Evolutionary conservation across 371 early-diverging fungal species (phyloP), one percentile per base, ranked within the genome.

Genomic region (Apophysomyces ossiformis): DNA sequence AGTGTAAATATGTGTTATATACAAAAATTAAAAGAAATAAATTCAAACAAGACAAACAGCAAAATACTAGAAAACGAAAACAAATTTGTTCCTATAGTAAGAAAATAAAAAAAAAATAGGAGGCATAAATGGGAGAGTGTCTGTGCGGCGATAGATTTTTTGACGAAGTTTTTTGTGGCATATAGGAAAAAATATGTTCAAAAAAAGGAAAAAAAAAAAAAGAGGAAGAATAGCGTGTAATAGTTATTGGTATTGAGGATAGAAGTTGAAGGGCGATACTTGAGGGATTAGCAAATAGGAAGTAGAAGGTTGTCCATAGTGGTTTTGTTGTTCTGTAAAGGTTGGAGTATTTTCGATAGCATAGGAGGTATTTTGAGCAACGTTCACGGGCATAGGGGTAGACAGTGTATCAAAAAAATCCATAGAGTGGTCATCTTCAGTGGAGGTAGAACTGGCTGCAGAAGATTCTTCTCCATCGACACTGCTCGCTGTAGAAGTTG

Each of bases 391-490:
- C 54, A 50, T 50, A 21, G 54, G 21, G 54, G 21, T 26, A 21
- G 54, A n/a, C 16, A 50, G 54, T 21, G 54, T 5, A 11, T 50
- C 54, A 21, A 21, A 50, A 1, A 50, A 26, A 21, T 50, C 54
- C 18, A 50, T 18, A 26, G 54, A 50, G 11, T 50, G 54, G 5
- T 50, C 54, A 21, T 50, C 54, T 50, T 50, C 54, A 7, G 54
- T 50, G 9, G 54, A 21, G 4, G 54, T 50, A 6, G 54, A 50
- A 21, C 54, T 50, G 11, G n/a, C 21, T 50, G 54, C 54, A 18
- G 54, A 50, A 50, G 54, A 50, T 50, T 50, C 54, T 50, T 50
- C 54, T 50, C 54, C 54, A 11, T 50, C 54, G 21, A 50, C 54
- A 50, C 54, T 50, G 54, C 54, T 50, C 16, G 54, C 54, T n/a